phyloP scores from a whole-genome alignment of 1,284 basidiomycete species.

The Hemileia vastatrix region DNA sequence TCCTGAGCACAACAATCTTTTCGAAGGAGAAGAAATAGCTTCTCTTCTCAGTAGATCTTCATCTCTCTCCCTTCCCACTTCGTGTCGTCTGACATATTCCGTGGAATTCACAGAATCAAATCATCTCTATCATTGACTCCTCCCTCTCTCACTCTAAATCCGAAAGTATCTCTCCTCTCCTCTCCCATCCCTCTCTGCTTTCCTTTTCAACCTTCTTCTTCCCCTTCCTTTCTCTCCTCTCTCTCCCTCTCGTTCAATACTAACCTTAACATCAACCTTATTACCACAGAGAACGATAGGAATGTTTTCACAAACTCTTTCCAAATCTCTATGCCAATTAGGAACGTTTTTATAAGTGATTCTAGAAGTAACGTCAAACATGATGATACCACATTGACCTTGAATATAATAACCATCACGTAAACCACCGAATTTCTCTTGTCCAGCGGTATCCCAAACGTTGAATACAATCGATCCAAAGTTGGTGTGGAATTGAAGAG shows the following conservation, averaged over 20 bases:
- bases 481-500: constrained; percentile 89
- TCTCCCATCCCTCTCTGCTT: not conserved
- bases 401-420: constrained; percentile 98
- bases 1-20: too few relatives aligned
- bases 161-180: too few relatives aligned
- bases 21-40: too few relatives aligned
- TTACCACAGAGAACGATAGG: constrained; percentile 98
- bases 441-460: constrained; percentile 98
- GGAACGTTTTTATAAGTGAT: constrained; percentile 99
- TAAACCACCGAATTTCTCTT: constrained; percentile 98
- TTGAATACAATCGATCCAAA: constrained; percentile 98
- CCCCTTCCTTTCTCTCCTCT: not conserved
- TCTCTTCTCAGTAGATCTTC: too few relatives aligned
- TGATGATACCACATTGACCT: constrained; percentile 99
- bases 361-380: constrained; percentile 99
- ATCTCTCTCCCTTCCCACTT: too few relatives aligned
- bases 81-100: too few relatives aligned
- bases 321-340: constrained; percentile 99
- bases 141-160: too few relatives aligned
- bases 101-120: too few relatives aligned
- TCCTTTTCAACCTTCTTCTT: too few relatives aligned
- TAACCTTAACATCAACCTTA: constrained; percentile 98
- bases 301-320: constrained; percentile 98
- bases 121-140: too few relatives aligned
- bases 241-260: constrained; percentile 29